Percentiles rank a stretch among this genome's conserved stretches.
phyloP scores from a whole-genome alignment of 345 rosid species.

The Syzygium aromaticum region DNA sequence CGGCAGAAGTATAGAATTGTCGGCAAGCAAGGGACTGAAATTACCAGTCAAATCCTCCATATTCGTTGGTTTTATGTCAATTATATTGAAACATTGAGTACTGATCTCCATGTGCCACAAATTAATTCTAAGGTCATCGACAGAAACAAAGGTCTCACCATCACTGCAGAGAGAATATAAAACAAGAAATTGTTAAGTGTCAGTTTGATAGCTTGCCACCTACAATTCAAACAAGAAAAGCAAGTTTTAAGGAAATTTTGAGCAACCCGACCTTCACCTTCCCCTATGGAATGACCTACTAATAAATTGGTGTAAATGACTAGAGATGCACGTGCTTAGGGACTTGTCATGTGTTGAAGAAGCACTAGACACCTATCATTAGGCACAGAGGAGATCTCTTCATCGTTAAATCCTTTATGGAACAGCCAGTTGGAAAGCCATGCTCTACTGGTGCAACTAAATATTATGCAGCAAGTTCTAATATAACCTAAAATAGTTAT shows the following conservation, averaged over 20 bases:
- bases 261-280: neutral
- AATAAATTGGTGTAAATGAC: neutral
- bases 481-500: neutral
- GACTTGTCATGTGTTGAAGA: neutral
- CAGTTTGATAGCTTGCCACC: neutral
- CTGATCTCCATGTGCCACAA: conserved; percentile 64
- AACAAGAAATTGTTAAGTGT: neutral
- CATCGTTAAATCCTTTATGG: neutral
- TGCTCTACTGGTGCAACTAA: neutral
- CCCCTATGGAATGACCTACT: neutral
- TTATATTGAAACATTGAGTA: conserved; percentile 52
- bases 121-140: conserved; percentile 61
- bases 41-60: conserved; percentile 73
- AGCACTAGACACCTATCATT: neutral
- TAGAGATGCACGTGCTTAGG: neutral
- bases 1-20: neutral
- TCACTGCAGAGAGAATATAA: conserved; percentile 29
- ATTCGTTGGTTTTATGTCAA: conserved; percentile 55
- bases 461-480: neutral
- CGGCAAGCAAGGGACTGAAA: neutral
- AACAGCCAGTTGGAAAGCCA: neutral
- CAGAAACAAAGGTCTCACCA: conserved; percentile 64
- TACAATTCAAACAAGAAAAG: neutral
- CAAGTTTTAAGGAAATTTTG: neutral
- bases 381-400: neutral